phyloP scores from a whole-genome alignment of 257 asterid genomes.

The Solanum arcanum region DNA sequence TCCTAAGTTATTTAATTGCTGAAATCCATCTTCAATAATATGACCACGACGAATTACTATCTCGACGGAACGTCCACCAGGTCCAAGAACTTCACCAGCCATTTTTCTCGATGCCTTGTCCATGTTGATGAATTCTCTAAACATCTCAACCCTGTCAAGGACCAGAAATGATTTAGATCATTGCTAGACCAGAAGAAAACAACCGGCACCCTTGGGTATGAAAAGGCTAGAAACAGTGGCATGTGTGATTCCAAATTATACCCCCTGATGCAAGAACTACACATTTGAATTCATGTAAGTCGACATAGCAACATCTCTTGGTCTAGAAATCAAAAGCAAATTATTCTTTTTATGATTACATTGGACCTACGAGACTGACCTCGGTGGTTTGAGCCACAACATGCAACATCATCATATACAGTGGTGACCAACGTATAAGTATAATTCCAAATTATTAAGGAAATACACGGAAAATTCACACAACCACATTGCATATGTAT shows the following conservation, averaged over 20 bases:
- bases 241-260: background rate
- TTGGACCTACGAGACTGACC: background rate
- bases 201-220: background rate
- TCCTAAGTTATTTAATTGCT: conserved; percentile 73
- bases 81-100: conserved; percentile 72
- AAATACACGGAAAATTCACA: background rate
- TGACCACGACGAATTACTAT: conserved; percentile 75
- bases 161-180: background rate
- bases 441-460: background rate
- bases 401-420: background rate
- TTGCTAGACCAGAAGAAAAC: background rate
- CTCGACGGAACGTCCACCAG: conserved; percentile 69
- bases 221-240: background rate
- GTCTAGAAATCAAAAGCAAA: background rate
- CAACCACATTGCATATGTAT: background rate
- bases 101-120: conserved; percentile 76
- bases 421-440: background rate
- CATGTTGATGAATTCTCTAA: conserved; percentile 87
- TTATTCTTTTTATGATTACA: background rate
- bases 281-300: background rate
- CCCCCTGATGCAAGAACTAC: background rate
- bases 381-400: background rate
- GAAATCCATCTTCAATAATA: conserved; percentile 90
- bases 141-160: conserved; percentile 75
- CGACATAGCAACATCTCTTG: background rate